Evolutionary conservation across 352 stramenopile genomes (phyloP), one percentile per base, ranked within the genome.

Genomic region (Pythium guiyangense): DNA sequence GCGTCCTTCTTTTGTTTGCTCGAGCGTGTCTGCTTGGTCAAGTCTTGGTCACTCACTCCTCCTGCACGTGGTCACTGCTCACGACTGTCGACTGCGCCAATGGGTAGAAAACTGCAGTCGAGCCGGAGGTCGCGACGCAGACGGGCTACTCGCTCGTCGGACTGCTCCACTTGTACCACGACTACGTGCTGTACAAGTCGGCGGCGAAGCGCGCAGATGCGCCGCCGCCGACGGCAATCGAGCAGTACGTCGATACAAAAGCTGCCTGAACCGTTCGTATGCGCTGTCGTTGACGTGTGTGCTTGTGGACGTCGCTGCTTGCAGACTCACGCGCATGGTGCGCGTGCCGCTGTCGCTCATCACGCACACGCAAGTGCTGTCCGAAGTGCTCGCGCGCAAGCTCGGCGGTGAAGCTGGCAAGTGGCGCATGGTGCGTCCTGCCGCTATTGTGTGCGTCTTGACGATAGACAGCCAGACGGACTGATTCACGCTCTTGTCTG

Each of bases 151-250:
- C 84, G 46, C 57, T 92, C 35, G 80, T 88, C 49, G 82, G 82
- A 0, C 53, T 94, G 42, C 65, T 94, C 35, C 79, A 84, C 52
- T 34, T 92, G 59, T 92, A 89, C 62, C 84, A 94, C 54, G 84
- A 94, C 76, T 88, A 88, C 60, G 67, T 94, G 14, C 59, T 92
- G 49, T 89, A 79, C 74, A 89, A 88, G 69, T 68, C 73, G 17
- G 52, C 73, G 17, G 54, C 67, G n/a, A 46, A 57, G 29, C 22
- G 10, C 20, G 37, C 57, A 22, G 39, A 60, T 12, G 54, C 57
- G 25, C 63, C 70, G 39, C 63, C 63, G 0, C 17, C 49, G 4
- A 73, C 54, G 3, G 50, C 53, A 8, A 47, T 54, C 14, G 56
- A 77, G 22, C 60, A 72, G 70, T 84, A 45, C 53, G 63, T 63